Conservation (phyloP, 176 grass and related monocot genomes). For the Saccharum officinarum region DNA sequence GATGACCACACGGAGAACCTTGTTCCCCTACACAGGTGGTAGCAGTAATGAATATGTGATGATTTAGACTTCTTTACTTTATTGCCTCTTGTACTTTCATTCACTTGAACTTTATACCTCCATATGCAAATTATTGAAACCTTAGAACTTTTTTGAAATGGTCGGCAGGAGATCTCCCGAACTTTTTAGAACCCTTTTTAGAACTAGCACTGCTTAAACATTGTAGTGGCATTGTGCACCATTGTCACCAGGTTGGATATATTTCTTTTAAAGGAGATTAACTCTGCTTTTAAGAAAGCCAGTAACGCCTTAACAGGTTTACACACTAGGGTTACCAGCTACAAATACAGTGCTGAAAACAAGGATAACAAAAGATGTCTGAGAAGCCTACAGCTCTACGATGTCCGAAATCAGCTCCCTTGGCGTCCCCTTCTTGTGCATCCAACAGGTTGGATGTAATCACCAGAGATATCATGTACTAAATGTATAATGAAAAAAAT, state of each 20-base stretch:
- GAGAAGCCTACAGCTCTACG: too few species aligned
- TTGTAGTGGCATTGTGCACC: background rate
- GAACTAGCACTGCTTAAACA: background rate
- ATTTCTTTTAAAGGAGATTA: background rate
- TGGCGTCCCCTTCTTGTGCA: background rate
- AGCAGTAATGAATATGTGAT: background rate
- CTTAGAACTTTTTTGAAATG: background rate
- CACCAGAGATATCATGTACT: background rate
- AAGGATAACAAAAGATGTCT: background rate
- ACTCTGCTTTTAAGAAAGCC: background rate
- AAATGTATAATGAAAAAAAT: background rate
- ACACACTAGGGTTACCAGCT: background rate
- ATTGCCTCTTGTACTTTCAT: background rate
- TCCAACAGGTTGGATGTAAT: background rate
- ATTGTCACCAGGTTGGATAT: background rate
- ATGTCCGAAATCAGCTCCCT: background rate
- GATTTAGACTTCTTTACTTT: background rate
- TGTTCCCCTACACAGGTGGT: background rate
- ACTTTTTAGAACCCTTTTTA: background rate
- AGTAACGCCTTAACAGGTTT: background rate
- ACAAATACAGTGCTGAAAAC: background rate
- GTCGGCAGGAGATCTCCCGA: too few species aligned
- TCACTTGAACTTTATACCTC: background rate
- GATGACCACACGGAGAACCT: slow-evolving; percentile 36
- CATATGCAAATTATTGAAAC: background rate